Conservation (phyloP, 1,139 yeast species). For the Suhomyces guaymorum region DNA sequence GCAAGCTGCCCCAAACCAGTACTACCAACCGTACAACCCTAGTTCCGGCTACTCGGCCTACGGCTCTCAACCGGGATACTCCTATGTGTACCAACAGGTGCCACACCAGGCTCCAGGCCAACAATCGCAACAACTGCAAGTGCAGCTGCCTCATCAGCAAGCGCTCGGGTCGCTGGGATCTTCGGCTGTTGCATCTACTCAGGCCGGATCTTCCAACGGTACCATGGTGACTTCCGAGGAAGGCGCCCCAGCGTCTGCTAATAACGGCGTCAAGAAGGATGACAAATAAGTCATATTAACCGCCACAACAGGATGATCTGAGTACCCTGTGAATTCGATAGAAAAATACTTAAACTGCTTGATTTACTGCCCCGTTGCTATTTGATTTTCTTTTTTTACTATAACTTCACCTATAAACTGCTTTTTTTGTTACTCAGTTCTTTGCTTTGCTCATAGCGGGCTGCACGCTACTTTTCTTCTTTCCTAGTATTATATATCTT, state of each 20-base stretch:
- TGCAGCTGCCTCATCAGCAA: constrained; percentile 9
- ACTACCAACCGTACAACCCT: constrained; percentile 22
- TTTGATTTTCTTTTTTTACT: neutral
- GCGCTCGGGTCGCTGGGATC: constrained; percentile 6
- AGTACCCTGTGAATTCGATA: constrained; percentile 9
- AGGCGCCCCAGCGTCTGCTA: constrained; percentile 3
- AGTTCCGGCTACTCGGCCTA: constrained; percentile 22
- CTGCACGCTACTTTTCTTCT: constrained; percentile 12
- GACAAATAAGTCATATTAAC: constrained; percentile 7
- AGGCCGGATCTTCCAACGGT: constrained; percentile 8
- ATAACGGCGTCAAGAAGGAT: constrained; percentile 12
- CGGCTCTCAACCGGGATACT: constrained; percentile 24
- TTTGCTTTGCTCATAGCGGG: constrained; percentile 3
- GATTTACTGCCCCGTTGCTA: neutral
- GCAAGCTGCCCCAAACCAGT: constrained; percentile 20
- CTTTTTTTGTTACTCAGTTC: neutral
- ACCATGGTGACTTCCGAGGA: constrained; percentile 10
- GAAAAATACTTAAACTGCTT: constrained; percentile 5
- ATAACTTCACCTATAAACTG: constrained; percentile 2
- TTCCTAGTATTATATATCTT: constrained; percentile 12
- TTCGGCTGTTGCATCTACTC: constrained; percentile 8
- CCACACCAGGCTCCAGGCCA: constrained; percentile 14
- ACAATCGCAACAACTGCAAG: constrained; percentile 11
- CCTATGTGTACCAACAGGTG: constrained; percentile 21
- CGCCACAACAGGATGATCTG: constrained; percentile 3